phyloP scores from a whole-genome alignment of 306 rosid genomes.

The Alnus rubra region DNA sequence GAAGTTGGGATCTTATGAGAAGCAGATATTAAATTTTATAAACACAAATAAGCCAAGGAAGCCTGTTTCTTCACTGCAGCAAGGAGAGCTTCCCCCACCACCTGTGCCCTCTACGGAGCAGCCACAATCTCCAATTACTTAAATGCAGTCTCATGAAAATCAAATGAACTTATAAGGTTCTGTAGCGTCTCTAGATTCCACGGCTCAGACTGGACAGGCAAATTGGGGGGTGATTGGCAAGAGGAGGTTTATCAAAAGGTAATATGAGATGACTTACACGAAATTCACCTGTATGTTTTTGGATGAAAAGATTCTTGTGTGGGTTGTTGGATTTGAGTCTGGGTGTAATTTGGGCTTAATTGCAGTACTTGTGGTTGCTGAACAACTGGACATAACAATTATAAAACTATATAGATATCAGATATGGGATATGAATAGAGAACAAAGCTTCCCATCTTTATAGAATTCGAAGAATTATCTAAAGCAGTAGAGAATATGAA shows the following conservation, averaged over 20 bases:
- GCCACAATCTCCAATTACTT: constrained; percentile 60
- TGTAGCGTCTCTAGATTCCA: constrained; percentile 77
- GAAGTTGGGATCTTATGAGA: constrained; percentile 55
- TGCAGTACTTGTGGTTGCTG: neutral
- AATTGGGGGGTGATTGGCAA: constrained; percentile 73
- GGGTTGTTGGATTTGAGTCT: neutral
- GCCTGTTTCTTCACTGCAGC: constrained; percentile 45
- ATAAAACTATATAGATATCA: no score
- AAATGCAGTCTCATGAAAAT: constrained; percentile 70
- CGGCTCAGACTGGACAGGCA: constrained; percentile 64
- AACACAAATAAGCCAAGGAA: constrained; percentile 52
- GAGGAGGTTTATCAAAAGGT: constrained; percentile 86
- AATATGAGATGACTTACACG: constrained; percentile 18
- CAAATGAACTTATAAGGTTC: constrained; percentile 65
- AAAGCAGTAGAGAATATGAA: no score
- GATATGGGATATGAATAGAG: no score
- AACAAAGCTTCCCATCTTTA: no score
- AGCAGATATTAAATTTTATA: constrained; percentile 45
- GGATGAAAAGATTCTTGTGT: neutral
- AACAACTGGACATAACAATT: neutral
- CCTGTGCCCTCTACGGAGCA: constrained; percentile 71
- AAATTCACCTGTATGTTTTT: neutral
- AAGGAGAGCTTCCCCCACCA: constrained; percentile 67
- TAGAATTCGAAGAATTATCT: no score
- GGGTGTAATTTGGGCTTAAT: neutral